A percentile compares a stretch with the other conserved stretches of the same genome.
These are phyloP conservation scores for Collybia sordida DNA, from an alignment of 768 basidiomycete genomes.

Conservation along the genomic window DNA sequence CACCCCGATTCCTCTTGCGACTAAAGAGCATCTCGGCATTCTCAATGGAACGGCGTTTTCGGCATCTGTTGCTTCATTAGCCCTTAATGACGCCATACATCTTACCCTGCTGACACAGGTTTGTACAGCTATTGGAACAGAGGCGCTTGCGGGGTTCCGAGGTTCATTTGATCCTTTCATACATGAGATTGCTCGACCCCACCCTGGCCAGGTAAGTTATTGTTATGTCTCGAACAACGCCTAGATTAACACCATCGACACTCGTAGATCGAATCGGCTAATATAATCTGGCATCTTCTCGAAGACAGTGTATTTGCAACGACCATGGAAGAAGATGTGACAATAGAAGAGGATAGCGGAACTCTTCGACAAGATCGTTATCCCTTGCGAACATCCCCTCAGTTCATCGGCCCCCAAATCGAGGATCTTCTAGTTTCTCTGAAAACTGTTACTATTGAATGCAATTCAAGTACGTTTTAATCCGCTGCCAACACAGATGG, in stretches of 20 bases:
- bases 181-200: slow-evolving; percentile 70
- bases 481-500: not conserved
- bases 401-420: slow-evolving; percentile 79
- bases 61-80: slow-evolving; percentile 70
- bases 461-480: slow-evolving; percentile 67
- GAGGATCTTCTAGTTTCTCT: slow-evolving; percentile 70
- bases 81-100: slow-evolving; percentile 67
- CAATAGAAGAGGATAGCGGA: slow-evolving; percentile 64
- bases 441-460: slow-evolving; percentile 61
- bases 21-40: slow-evolving; percentile 70
- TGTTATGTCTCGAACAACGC: not conserved
- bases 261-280: slow-evolving; percentile 59
- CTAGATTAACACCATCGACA: not conserved
- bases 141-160: slow-evolving; percentile 67
- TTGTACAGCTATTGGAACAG: slow-evolving; percentile 78
- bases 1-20: slow-evolving; percentile 56
- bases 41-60: slow-evolving; percentile 79
- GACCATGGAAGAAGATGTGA: slow-evolving; percentile 61
- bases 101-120: slow-evolving; percentile 63
- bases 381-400: slow-evolving; percentile 67
- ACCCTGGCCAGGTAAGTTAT: slow-evolving; percentile 67
- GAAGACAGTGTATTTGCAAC: slow-evolving; percentile 61
- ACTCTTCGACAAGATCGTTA: slow-evolving; percentile 75
- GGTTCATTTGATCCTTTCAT: slow-evolving; percentile 72
- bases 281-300: slow-evolving; percentile 60